Percentiles rank a stretch among this genome's conserved stretches.
Evolutionary conservation across 2,329 filamentous ascomycete genomes (phyloP).

Genomic region (Pseudogymnoascus sp.): DNA sequence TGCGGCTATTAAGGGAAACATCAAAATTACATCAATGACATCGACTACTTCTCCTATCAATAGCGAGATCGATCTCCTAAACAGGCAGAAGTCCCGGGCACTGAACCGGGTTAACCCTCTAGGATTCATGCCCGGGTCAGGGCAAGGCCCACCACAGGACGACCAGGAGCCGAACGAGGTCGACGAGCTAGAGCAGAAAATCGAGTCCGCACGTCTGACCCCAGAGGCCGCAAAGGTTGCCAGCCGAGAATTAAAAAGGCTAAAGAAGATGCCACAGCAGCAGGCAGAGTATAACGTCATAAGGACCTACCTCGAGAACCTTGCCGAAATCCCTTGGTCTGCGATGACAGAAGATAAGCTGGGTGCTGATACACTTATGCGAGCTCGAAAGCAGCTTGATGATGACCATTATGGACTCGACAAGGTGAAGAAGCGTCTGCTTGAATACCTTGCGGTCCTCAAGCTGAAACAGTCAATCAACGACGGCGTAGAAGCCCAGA

Average conservation of each 20-base stretch:
- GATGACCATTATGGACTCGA: conserved; percentile 95
- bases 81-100: conserved; percentile 33
- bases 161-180: conserved; percentile 84
- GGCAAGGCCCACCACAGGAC: conserved; percentile 45
- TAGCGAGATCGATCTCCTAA: conserved; percentile 47
- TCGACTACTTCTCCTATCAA: conserved; percentile 54
- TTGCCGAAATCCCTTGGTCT: conserved; percentile 90
- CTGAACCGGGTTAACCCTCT: conserved; percentile 13
- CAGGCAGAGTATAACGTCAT: conserved; percentile 95
- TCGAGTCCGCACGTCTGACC: conserved; percentile 72
- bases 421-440: conserved; percentile 90
- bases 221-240: conserved; percentile 85
- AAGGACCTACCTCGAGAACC: conserved; percentile 85
- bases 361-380: conserved; percentile 67
- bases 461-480: conserved; percentile 91
- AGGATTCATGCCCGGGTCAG: conserved; percentile 26
- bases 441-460: conserved; percentile 95
- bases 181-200: conserved; percentile 80
- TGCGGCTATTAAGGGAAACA: conserved; percentile 73
- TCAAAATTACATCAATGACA: conserved; percentile 73
- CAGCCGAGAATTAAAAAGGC: conserved; percentile 74
- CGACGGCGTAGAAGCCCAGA: conserved; percentile 70
- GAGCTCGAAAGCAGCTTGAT: conserved; percentile 82
- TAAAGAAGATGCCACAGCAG: conserved; percentile 92
- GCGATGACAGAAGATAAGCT: conserved; percentile 77